These are phyloP conservation scores for Hirschfeldia incana DNA, from an alignment of 345 rosid genomes.

Conservation along the genomic window DNA sequence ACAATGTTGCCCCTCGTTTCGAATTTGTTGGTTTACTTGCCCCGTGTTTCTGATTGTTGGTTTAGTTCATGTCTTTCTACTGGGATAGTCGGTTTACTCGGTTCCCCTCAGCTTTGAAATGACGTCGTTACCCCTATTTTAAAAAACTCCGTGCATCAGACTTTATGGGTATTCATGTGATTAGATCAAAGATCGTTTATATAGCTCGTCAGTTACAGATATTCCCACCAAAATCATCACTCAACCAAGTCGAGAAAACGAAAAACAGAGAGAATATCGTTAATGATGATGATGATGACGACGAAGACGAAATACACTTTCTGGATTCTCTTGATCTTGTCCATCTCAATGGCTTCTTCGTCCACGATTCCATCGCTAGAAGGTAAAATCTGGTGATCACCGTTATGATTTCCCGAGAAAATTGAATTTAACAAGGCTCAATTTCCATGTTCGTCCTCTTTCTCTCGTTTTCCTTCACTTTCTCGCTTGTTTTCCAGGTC, in stretches of 20 bases:
- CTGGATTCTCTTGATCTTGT: not conserved
- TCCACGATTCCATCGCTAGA: not conserved
- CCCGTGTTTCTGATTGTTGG: not conserved
- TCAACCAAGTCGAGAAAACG: not conserved
- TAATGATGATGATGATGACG: not conserved
- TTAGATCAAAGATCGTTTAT: not conserved
- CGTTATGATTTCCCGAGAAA: slow-evolving; percentile 18
- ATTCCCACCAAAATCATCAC: slow-evolving; percentile 28
- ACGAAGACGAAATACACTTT: not conserved
- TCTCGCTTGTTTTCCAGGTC: slow-evolving; percentile 13
- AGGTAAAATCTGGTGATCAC: not conserved
- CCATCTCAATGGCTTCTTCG: not conserved
- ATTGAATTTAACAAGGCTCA: not conserved
- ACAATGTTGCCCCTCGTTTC: not conserved
- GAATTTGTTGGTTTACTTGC: not conserved
- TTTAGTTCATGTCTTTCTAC: not conserved
- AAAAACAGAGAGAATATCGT: slow-evolving; percentile 3
- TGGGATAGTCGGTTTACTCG: not conserved
- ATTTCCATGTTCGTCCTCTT: slow-evolving; percentile 4
- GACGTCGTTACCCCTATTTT: not conserved
- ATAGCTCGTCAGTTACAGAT: not conserved
- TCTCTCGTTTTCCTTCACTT: slow-evolving; percentile 17
- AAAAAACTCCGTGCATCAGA: not conserved
- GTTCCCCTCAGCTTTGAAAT: not conserved
- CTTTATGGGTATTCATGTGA: no score